phyloP scores from a whole-genome alignment of 768 basidiomycete species.

The Pisolithus marmoratus region DNA sequence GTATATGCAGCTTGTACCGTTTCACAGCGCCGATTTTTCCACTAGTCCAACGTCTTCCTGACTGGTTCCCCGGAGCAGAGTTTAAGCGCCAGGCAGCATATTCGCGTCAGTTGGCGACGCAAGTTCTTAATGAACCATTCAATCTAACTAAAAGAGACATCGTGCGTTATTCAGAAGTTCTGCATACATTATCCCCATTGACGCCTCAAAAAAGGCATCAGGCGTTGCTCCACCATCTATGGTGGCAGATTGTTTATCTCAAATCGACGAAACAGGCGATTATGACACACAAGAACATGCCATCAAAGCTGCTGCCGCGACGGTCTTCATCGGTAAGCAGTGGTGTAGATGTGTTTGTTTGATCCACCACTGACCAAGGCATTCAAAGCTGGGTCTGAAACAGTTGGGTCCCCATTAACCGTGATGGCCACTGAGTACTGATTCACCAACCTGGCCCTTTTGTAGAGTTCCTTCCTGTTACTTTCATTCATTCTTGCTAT shows the following conservation, averaged over 20 bases:
- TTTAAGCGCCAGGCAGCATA: slow-evolving; percentile 14
- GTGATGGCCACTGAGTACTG: neutral
- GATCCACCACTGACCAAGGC: neutral
- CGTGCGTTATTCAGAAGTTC: slow-evolving; percentile 6
- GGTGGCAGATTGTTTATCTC: slow-evolving; percentile 19
- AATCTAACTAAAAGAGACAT: slow-evolving; percentile 19
- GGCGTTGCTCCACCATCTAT: slow-evolving; percentile 19
- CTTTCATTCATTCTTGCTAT: slow-evolving; percentile 24
- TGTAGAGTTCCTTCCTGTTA: slow-evolving; percentile 20
- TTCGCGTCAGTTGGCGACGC: slow-evolving; percentile 10
- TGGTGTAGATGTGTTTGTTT: neutral
- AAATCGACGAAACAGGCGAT: slow-evolving; percentile 14
- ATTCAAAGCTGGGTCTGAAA: slow-evolving; percentile 18
- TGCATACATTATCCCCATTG: neutral
- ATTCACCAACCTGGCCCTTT: neutral
- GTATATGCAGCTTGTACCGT: neutral
- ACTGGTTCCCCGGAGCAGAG: slow-evolving; percentile 20
- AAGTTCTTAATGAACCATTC: slow-evolving; percentile 19
- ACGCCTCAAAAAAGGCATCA: slow-evolving; percentile 1
- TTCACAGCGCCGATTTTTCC: neutral
- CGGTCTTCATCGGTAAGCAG: slow-evolving; percentile 17
- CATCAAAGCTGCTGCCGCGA: slow-evolving; percentile 24
- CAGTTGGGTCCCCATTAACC: slow-evolving; percentile 9
- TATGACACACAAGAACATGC: slow-evolving; percentile 12
- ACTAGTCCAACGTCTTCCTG: slow-evolving; percentile 17